Evolutionary conservation across 2,329 filamentous ascomycete genomes (phyloP), one percentile per base, ranked within the genome.

Genomic region (Cladosporium sp.): DNA sequence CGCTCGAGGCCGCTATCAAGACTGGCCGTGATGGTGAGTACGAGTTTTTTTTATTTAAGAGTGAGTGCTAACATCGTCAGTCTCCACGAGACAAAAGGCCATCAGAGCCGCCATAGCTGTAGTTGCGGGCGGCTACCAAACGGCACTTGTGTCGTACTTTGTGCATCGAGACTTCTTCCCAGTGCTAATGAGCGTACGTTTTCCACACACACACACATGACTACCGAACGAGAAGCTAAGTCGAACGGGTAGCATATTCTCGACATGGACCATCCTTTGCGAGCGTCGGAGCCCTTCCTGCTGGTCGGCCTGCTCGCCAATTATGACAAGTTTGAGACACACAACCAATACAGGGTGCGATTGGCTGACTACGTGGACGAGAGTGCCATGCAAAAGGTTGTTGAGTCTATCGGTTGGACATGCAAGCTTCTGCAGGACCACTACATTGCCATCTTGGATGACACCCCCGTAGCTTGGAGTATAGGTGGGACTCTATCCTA

Each of bases 311-410:
- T 97, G 3, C 76, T 98, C 49, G 87, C 89, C 59, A 98, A 97
- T 72, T 97, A 97, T 78, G 97, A 98, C 79, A 98, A 97, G 70
- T 98, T 98, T 65, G 93, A 98, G 70, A 92, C 95, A 53, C 91
- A 95, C 67, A 98, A 98, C 62, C 92, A 92, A 0, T 98, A 98
- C 63, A 86, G 93, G 63, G 75, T 95, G 57, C 87, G 92, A 28
- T 79, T 98, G 13, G 90, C 92, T 62, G 91, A 97, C 68, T 97
- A 97, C 70, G 89, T 96, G 63, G 95, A 98, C 66, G 91, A 97
- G 65, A 75, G 79, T 0, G 86, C 87, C 2, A 96, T 97, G 62
- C 81, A 85, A 55, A 89, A 88, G 64, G 87, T 95, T 58, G 83
- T 95, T 42, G 76, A 77, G 46, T 86, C 86, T 53, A 81, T 95